Conservation (phyloP, 1,284 basidiomycete genomes). For the Trichosporon ovoides region DNA sequence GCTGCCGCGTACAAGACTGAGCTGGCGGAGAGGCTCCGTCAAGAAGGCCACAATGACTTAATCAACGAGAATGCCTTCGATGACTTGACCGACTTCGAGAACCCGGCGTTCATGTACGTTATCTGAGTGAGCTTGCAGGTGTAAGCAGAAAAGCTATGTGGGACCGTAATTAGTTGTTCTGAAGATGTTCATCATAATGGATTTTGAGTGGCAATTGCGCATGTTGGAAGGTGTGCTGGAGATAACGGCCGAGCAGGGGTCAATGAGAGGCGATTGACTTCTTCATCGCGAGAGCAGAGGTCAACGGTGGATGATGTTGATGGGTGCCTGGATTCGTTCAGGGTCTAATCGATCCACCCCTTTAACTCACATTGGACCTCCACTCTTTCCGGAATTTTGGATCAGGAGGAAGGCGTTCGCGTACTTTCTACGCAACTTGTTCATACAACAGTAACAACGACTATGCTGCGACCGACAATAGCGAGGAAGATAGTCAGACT, state of each 20-base stretch:
- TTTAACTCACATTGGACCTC: not conserved
- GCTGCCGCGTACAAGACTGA: conserved; percentile 31
- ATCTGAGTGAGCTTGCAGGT: not conserved
- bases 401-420: not conserved
- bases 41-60: conserved; percentile 17
- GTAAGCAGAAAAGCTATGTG: too few species aligned
- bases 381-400: conserved; percentile 3
- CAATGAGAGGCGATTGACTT: too few species aligned
- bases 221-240: too few species aligned
- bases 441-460: not conserved
- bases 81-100: conserved; percentile 17
- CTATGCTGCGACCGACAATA: conserved; percentile 23
- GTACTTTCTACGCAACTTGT: not conserved
- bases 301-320: too few species aligned
- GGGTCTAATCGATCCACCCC: not conserved
- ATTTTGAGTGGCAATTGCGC: too few species aligned
- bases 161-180: too few species aligned
- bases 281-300: too few species aligned
- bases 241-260: too few species aligned
- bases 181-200: too few species aligned
- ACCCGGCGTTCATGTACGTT: conserved; percentile 16
- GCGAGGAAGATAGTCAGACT: conserved; percentile 17
- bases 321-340: too few species aligned
- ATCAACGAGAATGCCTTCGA: conserved; percentile 26
- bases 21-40: conserved; percentile 17